Evolutionary conservation across 164 flowering plant species (phyloP).

Genomic region (Magnolia officinalis): DNA sequence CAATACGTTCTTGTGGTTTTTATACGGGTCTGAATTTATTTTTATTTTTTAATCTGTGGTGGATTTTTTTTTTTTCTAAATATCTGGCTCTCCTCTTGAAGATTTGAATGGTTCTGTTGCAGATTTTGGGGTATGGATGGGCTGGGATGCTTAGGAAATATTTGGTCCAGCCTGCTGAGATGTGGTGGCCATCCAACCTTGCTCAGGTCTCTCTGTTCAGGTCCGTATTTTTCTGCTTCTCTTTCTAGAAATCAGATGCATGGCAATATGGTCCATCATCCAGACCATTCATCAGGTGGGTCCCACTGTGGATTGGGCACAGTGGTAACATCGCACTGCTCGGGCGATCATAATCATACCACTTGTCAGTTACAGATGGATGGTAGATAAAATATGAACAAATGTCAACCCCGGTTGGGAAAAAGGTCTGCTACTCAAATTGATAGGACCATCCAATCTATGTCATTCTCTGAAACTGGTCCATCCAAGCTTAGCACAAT

Average conservation of each 20-base stretch:
- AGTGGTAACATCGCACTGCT: no score
- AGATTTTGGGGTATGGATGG: conserved; percentile 96
- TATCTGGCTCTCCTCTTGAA: no score
- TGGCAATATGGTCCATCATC: no score
- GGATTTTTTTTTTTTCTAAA: no score
- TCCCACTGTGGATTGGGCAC: no score
- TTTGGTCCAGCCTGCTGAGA: conserved; percentile 79
- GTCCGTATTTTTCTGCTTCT: conserved; percentile 23
- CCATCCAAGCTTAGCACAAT: background rate
- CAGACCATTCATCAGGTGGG: no score
- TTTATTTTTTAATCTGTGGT: no score
- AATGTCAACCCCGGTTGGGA: background rate
- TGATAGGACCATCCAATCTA: background rate
- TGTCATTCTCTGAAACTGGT: background rate
- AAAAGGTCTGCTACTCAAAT: background rate
- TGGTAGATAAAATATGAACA: no score
- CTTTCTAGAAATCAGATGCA: background rate
- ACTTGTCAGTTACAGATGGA: no score
- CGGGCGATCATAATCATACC: no score
- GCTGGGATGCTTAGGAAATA: conserved; percentile 83
- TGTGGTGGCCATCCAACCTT: conserved; percentile 98
- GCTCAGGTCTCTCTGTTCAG: conserved; percentile 94
- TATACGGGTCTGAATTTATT: no score
- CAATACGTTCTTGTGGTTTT: no score
- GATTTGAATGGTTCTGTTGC: conserved; percentile 12